Evolutionary conservation across 2,329 filamentous ascomycete genomes (phyloP).

Genomic region (Colletotrichum sp.): DNA sequence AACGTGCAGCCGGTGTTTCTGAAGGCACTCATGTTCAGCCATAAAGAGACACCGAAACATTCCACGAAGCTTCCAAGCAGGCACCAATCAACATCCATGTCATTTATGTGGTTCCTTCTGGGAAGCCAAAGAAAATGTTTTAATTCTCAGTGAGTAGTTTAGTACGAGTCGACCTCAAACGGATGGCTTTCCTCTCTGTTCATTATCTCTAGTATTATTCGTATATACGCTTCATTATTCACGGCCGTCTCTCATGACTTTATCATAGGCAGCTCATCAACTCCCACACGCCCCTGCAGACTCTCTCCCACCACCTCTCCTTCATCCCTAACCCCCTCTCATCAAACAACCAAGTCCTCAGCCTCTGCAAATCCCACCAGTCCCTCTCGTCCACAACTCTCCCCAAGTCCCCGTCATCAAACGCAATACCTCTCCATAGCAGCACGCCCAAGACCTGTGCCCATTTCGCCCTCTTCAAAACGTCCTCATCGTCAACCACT

Average conservation of each 20-base stretch:
- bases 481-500: constrained; percentile 29
- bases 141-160: too few species aligned
- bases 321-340: not conserved
- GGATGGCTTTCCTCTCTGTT: not conserved
- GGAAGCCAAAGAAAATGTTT: too few species aligned
- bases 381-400: constrained; percentile 61
- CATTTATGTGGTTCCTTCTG: too few species aligned
- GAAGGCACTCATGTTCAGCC: too few species aligned
- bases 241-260: not conserved
- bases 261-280: not conserved
- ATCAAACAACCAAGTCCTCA: constrained; percentile 37
- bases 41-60: too few species aligned
- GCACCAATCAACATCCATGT: too few species aligned
- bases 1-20: too few species aligned
- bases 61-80: too few species aligned
- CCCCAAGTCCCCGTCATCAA: constrained; percentile 64
- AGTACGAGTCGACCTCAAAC: not conserved
- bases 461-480: constrained; percentile 39
- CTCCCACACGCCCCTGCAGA: not conserved
- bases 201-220: not conserved
- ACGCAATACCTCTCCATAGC: constrained; percentile 69
- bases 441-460: constrained; percentile 60
- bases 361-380: constrained; percentile 54
- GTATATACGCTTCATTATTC: not conserved
- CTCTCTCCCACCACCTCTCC: not conserved